These are phyloP conservation scores for Citrullus amarus DNA, from an alignment of 306 rosid genomes.

Conservation along the genomic window DNA sequence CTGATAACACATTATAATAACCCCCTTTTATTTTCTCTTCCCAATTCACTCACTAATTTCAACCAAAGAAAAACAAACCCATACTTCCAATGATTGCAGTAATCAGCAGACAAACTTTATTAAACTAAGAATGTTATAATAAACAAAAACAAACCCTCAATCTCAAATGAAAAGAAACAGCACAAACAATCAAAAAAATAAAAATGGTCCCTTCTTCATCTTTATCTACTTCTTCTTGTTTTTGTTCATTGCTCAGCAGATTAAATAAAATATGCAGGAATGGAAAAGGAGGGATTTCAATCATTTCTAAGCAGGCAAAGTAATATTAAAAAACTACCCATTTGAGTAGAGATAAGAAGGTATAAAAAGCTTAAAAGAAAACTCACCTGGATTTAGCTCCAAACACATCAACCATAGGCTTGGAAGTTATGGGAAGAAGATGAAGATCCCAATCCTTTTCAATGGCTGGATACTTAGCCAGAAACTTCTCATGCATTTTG, in stretches of 20 bases:
- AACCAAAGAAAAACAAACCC: background rate
- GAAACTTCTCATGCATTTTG: slow-evolving; percentile 41
- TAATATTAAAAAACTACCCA: background rate
- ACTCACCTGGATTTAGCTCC: slow-evolving; percentile 71
- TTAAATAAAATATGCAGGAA: background rate
- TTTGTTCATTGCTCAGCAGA: background rate
- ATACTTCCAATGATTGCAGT: background rate
- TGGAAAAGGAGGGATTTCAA: background rate
- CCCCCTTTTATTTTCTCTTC: background rate
- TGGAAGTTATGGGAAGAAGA: slow-evolving; percentile 60
- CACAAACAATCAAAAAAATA: background rate
- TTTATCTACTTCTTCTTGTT: background rate
- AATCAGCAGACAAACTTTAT: background rate
- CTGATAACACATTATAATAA: background rate
- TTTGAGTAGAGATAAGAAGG: background rate
- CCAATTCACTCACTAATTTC: background rate
- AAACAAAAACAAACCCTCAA: background rate
- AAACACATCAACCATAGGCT: slow-evolving; percentile 38
- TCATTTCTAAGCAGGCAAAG: background rate
- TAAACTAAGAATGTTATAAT: background rate
- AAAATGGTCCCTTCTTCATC: background rate
- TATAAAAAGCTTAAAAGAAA: background rate
- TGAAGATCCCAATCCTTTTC: slow-evolving; percentile 78
- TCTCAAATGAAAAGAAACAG: background rate
- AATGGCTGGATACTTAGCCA: slow-evolving; percentile 32